Conservation (phyloP, 768 basidiomycete species). For the Mrakia hoshinonis region DNA sequence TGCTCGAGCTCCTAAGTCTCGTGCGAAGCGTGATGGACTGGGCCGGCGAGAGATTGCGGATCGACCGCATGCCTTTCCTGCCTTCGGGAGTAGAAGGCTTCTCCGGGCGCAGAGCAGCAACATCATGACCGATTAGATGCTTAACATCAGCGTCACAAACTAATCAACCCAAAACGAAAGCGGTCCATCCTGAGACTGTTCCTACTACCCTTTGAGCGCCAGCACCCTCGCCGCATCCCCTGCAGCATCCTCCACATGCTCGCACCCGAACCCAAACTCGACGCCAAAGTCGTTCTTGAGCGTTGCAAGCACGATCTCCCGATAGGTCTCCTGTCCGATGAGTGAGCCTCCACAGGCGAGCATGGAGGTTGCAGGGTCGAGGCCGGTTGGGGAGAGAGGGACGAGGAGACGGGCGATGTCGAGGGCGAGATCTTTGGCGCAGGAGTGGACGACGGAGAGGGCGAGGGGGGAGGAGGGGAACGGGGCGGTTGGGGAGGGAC, state of each 20-base stretch:
- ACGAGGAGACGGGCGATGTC: constrained; percentile 4
- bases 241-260: constrained; percentile 15
- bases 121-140: too few species aligned
- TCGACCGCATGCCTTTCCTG: too few species aligned
- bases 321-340: constrained; percentile 14
- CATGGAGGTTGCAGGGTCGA: constrained; percentile 20
- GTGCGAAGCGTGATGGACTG: too few species aligned
- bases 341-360: constrained; percentile 20
- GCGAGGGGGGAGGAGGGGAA: not conserved
- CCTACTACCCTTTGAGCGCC: not conserved
- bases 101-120: too few species aligned
- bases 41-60: too few species aligned
- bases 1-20: too few species aligned
- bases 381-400: not conserved
- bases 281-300: constrained; percentile 17
- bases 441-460: constrained; percentile 4
- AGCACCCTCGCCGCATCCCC: not conserved
- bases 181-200: too few species aligned
- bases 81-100: too few species aligned
- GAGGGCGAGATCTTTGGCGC: not conserved
- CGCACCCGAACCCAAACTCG: constrained; percentile 14
- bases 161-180: too few species aligned
- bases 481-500: not conserved
- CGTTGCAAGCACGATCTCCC: not conserved
- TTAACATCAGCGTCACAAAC: too few species aligned